phyloP scores from a whole-genome alignment of 257 asterid genomes.

The Scutellaria barbata region DNA sequence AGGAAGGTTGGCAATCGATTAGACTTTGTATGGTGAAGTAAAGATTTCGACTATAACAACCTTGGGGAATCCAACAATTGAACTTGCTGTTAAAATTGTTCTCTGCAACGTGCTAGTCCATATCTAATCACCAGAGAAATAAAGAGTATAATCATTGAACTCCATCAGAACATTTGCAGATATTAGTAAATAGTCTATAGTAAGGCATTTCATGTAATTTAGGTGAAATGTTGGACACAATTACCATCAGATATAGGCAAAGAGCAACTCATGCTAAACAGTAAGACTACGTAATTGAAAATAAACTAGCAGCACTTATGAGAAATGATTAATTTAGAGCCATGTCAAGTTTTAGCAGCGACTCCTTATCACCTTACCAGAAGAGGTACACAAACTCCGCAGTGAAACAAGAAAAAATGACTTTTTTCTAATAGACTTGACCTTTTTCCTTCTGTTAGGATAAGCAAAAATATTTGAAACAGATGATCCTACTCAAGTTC shows the following conservation, averaged over 20 bases:
- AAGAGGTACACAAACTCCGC: neutral
- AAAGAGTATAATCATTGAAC: constrained; percentile 29
- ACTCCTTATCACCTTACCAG: constrained; percentile 19
- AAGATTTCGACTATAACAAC: constrained; percentile 42
- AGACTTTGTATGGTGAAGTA: constrained; percentile 20
- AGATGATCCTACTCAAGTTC: neutral
- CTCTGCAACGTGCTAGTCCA: constrained; percentile 99
- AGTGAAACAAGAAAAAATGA: neutral
- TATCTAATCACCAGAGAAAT: constrained; percentile 62
- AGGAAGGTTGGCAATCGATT: constrained; percentile 26
- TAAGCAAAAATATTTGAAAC: neutral
- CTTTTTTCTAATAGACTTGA: constrained; percentile 4
- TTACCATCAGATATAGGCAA: neutral
- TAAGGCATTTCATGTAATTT: constrained; percentile 4
- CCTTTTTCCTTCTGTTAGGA: neutral
- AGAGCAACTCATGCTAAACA: too few species aligned
- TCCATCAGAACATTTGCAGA: constrained; percentile 26
- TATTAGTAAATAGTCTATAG: constrained; percentile 12
- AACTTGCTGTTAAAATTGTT: constrained; percentile 82
- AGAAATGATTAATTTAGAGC: constrained; percentile 9
- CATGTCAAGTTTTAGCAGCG: constrained; percentile 4
- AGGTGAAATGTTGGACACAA: neutral
- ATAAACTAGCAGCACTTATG: constrained; percentile 17
- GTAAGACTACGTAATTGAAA: neutral
- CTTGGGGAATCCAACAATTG: constrained; percentile 95